phyloP scores from a whole-genome alignment of 768 basidiomycete genomes.

The Amanita jacksonii region DNA sequence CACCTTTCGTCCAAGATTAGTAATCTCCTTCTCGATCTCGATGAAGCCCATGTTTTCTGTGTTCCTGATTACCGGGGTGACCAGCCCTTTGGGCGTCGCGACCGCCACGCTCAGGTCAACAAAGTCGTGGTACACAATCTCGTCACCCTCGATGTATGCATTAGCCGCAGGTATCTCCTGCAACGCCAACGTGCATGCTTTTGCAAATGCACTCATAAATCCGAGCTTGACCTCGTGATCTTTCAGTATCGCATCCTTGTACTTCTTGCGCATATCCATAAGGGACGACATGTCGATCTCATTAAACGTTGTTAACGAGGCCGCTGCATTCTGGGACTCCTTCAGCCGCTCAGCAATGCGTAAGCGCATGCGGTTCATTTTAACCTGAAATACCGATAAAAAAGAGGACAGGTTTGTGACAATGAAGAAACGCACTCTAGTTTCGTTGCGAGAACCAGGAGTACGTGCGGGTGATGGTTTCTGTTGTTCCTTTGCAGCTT shows the following conservation, averaged over 20 bases:
- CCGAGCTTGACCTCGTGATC: slow-evolving; percentile 93
- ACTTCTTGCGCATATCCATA: slow-evolving; percentile 85
- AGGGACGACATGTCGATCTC: slow-evolving; percentile 99
- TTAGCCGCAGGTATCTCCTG: slow-evolving; percentile 92
- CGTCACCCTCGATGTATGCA: slow-evolving; percentile 88
- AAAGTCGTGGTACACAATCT: slow-evolving; percentile 87
- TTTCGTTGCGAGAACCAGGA: slow-evolving; percentile 64
- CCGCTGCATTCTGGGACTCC: slow-evolving; percentile 94
- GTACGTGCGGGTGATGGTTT: slow-evolving; percentile 20
- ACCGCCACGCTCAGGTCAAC: slow-evolving; percentile 95
- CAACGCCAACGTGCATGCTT: slow-evolving; percentile 74
- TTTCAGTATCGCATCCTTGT: slow-evolving; percentile 89
- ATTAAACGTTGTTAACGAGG: slow-evolving; percentile 97
- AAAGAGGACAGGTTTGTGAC: slow-evolving; percentile 1
- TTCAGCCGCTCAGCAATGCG: slow-evolving; percentile 97
- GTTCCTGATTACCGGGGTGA: slow-evolving; percentile 93
- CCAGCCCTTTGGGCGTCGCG: slow-evolving; percentile 93
- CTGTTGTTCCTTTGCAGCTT: slow-evolving; percentile 13
- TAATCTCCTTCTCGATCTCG: slow-evolving; percentile 90
- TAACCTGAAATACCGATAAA: slow-evolving; percentile 48
- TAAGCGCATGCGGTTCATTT: slow-evolving; percentile 98
- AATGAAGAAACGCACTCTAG: slow-evolving; percentile 44
- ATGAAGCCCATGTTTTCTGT: slow-evolving; percentile 80
- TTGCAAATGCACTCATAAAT: slow-evolving; percentile 96
- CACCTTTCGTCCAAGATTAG: slow-evolving; percentile 83